Conservation (phyloP, 2,329 filamentous ascomycete species). For the Alternaria metachromatica region DNA sequence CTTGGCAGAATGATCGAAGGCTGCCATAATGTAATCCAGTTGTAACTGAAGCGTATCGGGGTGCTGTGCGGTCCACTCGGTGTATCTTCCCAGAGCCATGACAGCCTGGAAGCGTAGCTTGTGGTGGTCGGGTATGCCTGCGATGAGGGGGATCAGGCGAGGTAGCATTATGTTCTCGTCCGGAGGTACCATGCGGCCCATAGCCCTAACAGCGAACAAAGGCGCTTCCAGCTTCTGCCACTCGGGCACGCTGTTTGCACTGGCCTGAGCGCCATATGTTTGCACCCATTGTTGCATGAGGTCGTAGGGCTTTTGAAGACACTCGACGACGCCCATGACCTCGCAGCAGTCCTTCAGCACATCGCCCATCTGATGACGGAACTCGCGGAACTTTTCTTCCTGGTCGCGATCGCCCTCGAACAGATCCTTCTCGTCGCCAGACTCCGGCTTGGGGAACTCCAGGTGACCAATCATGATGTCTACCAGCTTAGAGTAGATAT, state of each 20-base stretch:
- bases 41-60: slow-evolving; percentile 91
- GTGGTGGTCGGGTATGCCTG: slow-evolving; percentile 93
- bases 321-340: slow-evolving; percentile 92
- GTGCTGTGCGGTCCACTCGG: slow-evolving; percentile 95
- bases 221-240: slow-evolving; percentile 98
- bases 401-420: slow-evolving; percentile 96
- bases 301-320: slow-evolving; percentile 84
- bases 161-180: slow-evolving; percentile 88
- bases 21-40: slow-evolving; percentile 93
- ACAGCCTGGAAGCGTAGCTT: slow-evolving; percentile 99
- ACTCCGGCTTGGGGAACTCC: slow-evolving; percentile 81
- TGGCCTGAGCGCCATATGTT: slow-evolving; percentile 78
- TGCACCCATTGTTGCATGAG: slow-evolving; percentile 89
- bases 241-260: slow-evolving; percentile 77
- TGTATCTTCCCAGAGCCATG: slow-evolving; percentile 96
- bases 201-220: slow-evolving; percentile 91
- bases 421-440: slow-evolving; percentile 76
- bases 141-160: slow-evolving; percentile 89
- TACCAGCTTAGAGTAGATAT: slow-evolving; percentile 87
- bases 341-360: slow-evolving; percentile 97
- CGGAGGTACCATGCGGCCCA: slow-evolving; percentile 93
- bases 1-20: slow-evolving; percentile 85
- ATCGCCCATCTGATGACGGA: slow-evolving; percentile 96
- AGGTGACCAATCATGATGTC: slow-evolving; percentile 92
- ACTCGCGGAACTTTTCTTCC: slow-evolving; percentile 96